Evolutionary conservation across 768 basidiomycete species (phyloP).

Genomic region (Lepiota venenata): DNA sequence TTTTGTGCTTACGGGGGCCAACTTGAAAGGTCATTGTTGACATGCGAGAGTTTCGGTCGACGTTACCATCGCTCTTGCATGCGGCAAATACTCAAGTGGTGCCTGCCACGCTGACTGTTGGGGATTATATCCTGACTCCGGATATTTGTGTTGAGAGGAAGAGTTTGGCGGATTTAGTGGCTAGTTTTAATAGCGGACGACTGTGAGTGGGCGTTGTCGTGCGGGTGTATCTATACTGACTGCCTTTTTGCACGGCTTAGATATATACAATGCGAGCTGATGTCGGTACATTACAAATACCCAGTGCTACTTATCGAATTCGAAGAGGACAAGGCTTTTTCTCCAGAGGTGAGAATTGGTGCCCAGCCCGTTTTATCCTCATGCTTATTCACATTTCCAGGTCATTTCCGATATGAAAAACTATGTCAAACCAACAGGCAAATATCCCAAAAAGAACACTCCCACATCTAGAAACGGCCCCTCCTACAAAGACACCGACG

Average conservation of each 20-base stretch:
- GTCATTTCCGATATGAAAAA: slow-evolving; percentile 63
- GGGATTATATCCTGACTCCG: slow-evolving; percentile 94
- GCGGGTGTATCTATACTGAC: neutral
- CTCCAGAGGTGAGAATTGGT: slow-evolving; percentile 62
- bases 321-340: slow-evolving; percentile 95
- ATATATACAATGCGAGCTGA: slow-evolving; percentile 95
- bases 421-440: slow-evolving; percentile 57
- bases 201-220: slow-evolving; percentile 53
- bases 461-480: neutral
- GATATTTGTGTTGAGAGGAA: slow-evolving; percentile 97
- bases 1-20: neutral
- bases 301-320: slow-evolving; percentile 95
- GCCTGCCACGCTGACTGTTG: slow-evolving; percentile 92
- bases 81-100: slow-evolving; percentile 75
- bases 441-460: slow-evolving; percentile 55
- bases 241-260: slow-evolving; percentile 34
- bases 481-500: slow-evolving; percentile 17
- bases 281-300: slow-evolving; percentile 95
- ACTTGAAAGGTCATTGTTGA: slow-evolving; percentile 90
- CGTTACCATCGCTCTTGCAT: slow-evolving; percentile 86
- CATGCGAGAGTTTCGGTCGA: slow-evolving; percentile 94
- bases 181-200: slow-evolving; percentile 90
- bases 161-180: slow-evolving; percentile 88
- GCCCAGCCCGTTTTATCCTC: neutral
- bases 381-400: slow-evolving; percentile 27